Conservation (phyloP, 352 stramenopile genomes). For the Globisporangium megalacanthum region DNA sequence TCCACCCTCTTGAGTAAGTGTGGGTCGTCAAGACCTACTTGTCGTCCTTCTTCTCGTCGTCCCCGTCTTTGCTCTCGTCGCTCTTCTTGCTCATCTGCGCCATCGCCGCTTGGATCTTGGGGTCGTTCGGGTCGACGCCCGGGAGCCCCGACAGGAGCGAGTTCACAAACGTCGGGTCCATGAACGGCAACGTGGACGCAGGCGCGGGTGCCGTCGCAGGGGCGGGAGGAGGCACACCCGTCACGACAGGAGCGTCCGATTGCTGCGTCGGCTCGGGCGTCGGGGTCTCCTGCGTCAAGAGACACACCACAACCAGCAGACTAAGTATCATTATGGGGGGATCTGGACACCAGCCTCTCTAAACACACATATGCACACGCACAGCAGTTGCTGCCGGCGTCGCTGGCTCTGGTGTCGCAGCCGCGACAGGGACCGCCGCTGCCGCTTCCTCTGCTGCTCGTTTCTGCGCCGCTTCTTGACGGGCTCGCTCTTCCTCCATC, state of each 20-base stretch:
- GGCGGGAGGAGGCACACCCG: constrained; percentile 43
- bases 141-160: constrained; percentile 83
- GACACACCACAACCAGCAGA: not conserved
- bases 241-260: constrained; percentile 6
- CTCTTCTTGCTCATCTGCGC: constrained; percentile 75
- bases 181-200: constrained; percentile 83
- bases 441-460: constrained; percentile 72
- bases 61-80: constrained; percentile 67
- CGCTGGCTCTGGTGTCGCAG: constrained; percentile 28
- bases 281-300: constrained; percentile 6
- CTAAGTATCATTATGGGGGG: no score
- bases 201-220: constrained; percentile 31
- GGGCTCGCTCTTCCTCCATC: constrained; percentile 98
- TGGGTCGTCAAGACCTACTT: constrained; percentile 27
- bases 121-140: constrained; percentile 90
- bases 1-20: no score
- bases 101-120: constrained; percentile 90
- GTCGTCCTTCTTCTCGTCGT: constrained; percentile 79
- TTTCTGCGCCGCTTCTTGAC: constrained; percentile 93
- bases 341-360: not conserved
- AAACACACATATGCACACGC: not conserved
- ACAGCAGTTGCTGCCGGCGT: constrained; percentile 14
- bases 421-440: constrained; percentile 22
- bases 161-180: constrained; percentile 89
- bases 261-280: constrained; percentile 21